These are phyloP conservation scores for Tulasnella sp. DNA, from an alignment of 768 basidiomycete genomes.

Conservation along the genomic window DNA sequence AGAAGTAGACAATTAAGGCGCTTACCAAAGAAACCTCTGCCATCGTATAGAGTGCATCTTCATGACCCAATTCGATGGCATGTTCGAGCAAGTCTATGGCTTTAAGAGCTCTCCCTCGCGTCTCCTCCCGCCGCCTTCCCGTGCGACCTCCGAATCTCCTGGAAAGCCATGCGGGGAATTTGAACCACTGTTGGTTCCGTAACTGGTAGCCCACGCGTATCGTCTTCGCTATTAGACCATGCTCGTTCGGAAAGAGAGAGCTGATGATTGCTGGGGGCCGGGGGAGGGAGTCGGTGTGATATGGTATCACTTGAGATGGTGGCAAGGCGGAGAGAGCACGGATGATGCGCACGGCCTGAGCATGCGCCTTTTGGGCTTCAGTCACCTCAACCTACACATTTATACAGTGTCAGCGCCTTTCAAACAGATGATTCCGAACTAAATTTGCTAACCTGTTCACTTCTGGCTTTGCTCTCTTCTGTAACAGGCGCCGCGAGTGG, in stretches of 20 bases:
- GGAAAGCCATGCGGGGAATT: constrained; percentile 31
- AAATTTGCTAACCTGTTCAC: constrained; percentile 1
- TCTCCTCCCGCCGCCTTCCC: constrained; percentile 51
- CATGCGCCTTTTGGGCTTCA: constrained; percentile 1
- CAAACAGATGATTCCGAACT: too few species aligned
- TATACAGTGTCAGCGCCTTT: too few species aligned
- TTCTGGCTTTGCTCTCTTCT: too few species aligned
- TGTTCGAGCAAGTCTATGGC: constrained; percentile 70
- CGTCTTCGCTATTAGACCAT: constrained; percentile 53
- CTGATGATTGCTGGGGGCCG: constrained; percentile 44
- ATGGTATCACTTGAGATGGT: constrained; percentile 5
- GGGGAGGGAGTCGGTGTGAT: constrained; percentile 6
- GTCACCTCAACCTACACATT: neutral
- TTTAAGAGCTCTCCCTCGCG: constrained; percentile 62
- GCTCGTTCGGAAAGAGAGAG: constrained; percentile 54
- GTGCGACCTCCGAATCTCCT: constrained; percentile 25
- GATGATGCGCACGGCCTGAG: constrained; percentile 8
- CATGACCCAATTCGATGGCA: constrained; percentile 66
- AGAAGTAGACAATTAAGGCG: constrained; percentile 26
- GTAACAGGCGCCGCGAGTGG: too few species aligned
- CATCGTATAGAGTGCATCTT: constrained; percentile 58
- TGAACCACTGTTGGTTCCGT: constrained; percentile 44
- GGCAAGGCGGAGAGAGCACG: neutral
- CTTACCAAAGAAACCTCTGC: constrained; percentile 58
- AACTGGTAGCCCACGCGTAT: constrained; percentile 58